phyloP scores from a whole-genome alignment of 208 protist species.

The Leishmania mexicana region DNA sequence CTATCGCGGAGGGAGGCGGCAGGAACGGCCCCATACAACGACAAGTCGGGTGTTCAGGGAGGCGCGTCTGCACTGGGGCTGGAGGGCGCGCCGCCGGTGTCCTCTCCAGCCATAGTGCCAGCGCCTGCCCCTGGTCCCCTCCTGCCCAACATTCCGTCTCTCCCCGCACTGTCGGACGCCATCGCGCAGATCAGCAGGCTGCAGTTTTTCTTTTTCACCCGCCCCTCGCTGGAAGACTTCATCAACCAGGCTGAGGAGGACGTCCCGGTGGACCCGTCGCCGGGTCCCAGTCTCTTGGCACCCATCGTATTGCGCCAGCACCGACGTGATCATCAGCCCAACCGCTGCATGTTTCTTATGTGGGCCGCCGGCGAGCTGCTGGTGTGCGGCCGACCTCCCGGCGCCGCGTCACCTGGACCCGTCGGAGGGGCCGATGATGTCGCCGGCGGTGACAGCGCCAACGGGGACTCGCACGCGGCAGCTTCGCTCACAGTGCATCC shows the following conservation, averaged over 20 bases:
- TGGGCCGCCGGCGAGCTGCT: conserved; percentile 57
- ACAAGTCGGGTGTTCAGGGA: background rate
- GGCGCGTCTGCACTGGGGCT: background rate
- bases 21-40: background rate
- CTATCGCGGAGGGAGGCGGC: background rate
- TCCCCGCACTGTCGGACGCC: conserved; percentile 22
- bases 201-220: conserved; percentile 59
- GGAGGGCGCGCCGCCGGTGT: background rate
- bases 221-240: conserved; percentile 68
- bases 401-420: background rate
- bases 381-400: background rate
- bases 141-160: conserved; percentile 4
- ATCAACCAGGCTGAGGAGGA: conserved; percentile 61
- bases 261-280: conserved; percentile 62
- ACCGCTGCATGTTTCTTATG: conserved; percentile 75
- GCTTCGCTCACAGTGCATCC: background rate
- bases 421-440: background rate
- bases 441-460: background rate
- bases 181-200: conserved; percentile 28
- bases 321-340: conserved; percentile 57
- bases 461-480: background rate
- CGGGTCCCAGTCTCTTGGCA: conserved; percentile 56
- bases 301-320: conserved; percentile 67
- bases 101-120: background rate
- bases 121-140: background rate